These are phyloP conservation scores for Pseudozyma flocculosa DNA, from an alignment of 1,284 basidiomycete genomes.

Conservation along the genomic window DNA sequence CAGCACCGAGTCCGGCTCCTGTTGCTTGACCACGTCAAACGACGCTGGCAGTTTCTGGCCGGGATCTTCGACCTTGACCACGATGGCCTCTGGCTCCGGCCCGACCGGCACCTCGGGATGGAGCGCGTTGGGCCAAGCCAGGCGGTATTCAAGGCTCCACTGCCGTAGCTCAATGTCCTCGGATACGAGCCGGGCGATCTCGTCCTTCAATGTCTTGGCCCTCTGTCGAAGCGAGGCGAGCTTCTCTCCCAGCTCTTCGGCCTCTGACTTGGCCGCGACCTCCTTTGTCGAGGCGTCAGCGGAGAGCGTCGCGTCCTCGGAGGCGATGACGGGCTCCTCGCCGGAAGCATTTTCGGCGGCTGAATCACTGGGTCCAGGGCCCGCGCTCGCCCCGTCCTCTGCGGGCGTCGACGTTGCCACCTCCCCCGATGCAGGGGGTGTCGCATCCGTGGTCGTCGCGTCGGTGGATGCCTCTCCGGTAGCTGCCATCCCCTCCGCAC, in stretches of 20 bases:
- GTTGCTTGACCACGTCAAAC: too few relatives aligned
- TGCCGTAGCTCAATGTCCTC: slow-evolving; percentile 9
- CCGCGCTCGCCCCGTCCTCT: too few relatives aligned
- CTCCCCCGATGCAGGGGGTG: too few relatives aligned
- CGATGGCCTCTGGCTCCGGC: slow-evolving; percentile 23
- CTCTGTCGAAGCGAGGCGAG: background rate
- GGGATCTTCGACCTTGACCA: slow-evolving; percentile 20
- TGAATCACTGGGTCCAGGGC: too few relatives aligned
- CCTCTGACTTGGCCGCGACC: background rate
- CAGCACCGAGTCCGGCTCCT: slow-evolving; percentile 24
- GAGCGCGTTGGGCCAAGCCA: slow-evolving; percentile 24
- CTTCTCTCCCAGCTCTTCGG: slow-evolving; percentile 1
- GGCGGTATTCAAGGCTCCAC: slow-evolving; percentile 6
- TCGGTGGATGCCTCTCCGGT: too few relatives aligned
- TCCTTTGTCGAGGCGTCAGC: too few relatives aligned
- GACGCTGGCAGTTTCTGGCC: slow-evolving; percentile 17
- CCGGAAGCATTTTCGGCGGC: too few relatives aligned
- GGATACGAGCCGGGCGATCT: slow-evolving; percentile 7
- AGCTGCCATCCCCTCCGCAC: too few relatives aligned
- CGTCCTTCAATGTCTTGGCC: slow-evolving; percentile 11
- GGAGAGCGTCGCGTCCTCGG: too few relatives aligned
- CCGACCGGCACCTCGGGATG: slow-evolving; percentile 32
- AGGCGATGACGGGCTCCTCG: too few relatives aligned
- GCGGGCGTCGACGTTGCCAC: too few relatives aligned
- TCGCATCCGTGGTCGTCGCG: too few relatives aligned